A percentile compares a stretch with the other conserved stretches of the same genome.
Evolutionary conservation across 768 basidiomycete genomes (phyloP).

Genomic region (Serendipita sp.): DNA sequence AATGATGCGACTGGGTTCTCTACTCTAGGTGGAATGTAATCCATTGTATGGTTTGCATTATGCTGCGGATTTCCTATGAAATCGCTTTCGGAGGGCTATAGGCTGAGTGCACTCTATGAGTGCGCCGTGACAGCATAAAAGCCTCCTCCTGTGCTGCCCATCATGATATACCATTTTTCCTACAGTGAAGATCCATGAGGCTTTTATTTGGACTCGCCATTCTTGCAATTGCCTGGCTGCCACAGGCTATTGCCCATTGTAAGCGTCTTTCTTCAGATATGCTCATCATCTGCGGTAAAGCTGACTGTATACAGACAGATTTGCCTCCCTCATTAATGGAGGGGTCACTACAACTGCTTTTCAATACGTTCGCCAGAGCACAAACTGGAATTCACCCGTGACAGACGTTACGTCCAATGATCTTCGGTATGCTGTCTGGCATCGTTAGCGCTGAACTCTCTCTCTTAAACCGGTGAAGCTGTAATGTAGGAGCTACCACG

Average conservation of each 20-base stretch:
- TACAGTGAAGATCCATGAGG: too few species aligned
- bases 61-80: too few species aligned
- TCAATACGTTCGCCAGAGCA: background rate
- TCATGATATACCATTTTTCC: too few species aligned
- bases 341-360: slow-evolving; percentile 25
- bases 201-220: background rate
- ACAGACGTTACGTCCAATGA: background rate
- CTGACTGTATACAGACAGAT: slow-evolving; percentile 23
- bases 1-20: too few species aligned
- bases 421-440: background rate
- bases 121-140: too few species aligned
- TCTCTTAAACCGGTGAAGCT: background rate
- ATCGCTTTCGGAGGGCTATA: too few species aligned
- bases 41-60: too few species aligned
- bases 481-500: background rate
- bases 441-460: background rate
- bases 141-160: too few species aligned
- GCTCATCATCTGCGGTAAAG: background rate
- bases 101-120: too few species aligned
- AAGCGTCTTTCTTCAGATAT: background rate
- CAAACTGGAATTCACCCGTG: background rate
- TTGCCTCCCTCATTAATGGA: slow-evolving; percentile 28
- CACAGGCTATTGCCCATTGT: slow-evolving; percentile 14
- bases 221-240: slow-evolving; percentile 3
- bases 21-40: too few species aligned